A percentile compares a stretch with the other conserved stretches of the same genome.
phyloP scores from a whole-genome alignment of 108 stramenopile species.

The Epithemia pelagica region DNA sequence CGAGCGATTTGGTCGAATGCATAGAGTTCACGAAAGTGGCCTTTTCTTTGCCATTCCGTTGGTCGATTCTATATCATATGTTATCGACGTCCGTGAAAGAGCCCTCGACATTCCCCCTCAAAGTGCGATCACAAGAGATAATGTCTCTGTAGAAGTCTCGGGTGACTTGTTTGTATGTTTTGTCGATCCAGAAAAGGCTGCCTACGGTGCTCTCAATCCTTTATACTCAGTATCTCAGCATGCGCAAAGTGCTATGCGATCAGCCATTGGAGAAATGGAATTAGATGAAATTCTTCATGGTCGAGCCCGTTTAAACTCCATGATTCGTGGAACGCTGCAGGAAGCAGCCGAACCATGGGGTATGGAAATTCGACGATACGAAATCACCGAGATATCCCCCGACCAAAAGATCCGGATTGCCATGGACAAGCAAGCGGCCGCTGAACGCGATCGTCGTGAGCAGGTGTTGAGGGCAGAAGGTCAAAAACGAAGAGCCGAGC shows the following conservation, averaged over 20 bases:
- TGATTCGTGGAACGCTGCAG: conserved; percentile 88
- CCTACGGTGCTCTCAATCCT: conserved; percentile 93
- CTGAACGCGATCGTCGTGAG: conserved; percentile 90
- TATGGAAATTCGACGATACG: conserved; percentile 87
- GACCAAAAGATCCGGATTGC: conserved; percentile 92
- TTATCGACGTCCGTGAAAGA: conserved; percentile 91
- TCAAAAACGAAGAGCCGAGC: conserved; percentile 83
- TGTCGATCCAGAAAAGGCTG: conserved; percentile 82
- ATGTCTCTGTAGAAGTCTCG: conserved; percentile 93
- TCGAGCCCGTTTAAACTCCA: conserved; percentile 80
- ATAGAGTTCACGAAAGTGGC: conserved; percentile 81
- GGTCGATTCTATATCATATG: conserved; percentile 89
- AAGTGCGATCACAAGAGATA: conserved; percentile 94
- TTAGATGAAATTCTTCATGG: conserved; percentile 97
- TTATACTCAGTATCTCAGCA: conserved; percentile 94
- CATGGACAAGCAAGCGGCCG: conserved; percentile 98
- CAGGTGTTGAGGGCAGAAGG: conserved; percentile 94
- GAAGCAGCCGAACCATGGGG: conserved; percentile 96
- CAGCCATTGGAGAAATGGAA: conserved; percentile 98
- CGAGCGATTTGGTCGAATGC: conserved; percentile 90
- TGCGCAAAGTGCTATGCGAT: conserved; percentile 96
- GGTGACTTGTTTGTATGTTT: conserved; percentile 98
- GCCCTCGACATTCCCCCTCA: conserved; percentile 92
- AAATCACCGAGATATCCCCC: conserved; percentile 96
- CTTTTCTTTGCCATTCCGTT: conserved; percentile 92